Conservation (phyloP, 2,329 filamentous ascomycete genomes). For the Fusarium udum region DNA sequence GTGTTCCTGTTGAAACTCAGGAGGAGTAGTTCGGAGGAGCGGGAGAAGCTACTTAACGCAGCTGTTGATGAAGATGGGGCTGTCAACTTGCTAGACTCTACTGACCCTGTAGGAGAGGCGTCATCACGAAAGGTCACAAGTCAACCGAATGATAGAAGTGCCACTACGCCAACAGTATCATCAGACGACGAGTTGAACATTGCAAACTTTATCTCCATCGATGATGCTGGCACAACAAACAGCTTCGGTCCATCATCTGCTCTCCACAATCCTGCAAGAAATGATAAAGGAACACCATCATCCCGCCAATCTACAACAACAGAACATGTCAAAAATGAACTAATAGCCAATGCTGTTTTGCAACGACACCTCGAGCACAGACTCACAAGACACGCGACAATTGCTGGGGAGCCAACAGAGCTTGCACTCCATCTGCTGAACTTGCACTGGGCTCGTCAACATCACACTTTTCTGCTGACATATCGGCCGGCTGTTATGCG, state of each 20-base stretch:
- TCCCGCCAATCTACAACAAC: neutral
- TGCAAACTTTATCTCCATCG: constrained; percentile 1
- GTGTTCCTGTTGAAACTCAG: neutral
- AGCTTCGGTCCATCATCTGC: constrained; percentile 17
- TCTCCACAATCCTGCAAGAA: constrained; percentile 2
- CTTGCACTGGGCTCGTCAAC: constrained; percentile 20
- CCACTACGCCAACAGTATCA: neutral
- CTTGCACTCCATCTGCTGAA: constrained; percentile 8
- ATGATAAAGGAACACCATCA: neutral
- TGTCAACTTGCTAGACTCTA: neutral
- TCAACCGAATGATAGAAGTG: neutral
- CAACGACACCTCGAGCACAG: neutral
- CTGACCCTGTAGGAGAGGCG: neutral
- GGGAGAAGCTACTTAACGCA: neutral
- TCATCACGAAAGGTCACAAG: neutral
- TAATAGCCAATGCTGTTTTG: constrained; percentile 10
- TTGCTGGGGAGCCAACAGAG: neutral
- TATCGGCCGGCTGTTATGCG: constrained; percentile 12
- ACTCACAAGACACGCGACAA: neutral
- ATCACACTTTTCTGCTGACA: constrained; percentile 11
- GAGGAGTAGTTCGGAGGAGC: neutral
- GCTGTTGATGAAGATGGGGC: neutral
- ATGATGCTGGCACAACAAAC: constrained; percentile 1
- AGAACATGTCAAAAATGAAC: neutral
- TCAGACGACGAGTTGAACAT: constrained; percentile 6